A percentile compares a stretch with the other conserved stretches of the same genome.
These are phyloP conservation scores for Suillus decipiens DNA, from an alignment of 768 basidiomycete genomes.

Conservation along the genomic window DNA sequence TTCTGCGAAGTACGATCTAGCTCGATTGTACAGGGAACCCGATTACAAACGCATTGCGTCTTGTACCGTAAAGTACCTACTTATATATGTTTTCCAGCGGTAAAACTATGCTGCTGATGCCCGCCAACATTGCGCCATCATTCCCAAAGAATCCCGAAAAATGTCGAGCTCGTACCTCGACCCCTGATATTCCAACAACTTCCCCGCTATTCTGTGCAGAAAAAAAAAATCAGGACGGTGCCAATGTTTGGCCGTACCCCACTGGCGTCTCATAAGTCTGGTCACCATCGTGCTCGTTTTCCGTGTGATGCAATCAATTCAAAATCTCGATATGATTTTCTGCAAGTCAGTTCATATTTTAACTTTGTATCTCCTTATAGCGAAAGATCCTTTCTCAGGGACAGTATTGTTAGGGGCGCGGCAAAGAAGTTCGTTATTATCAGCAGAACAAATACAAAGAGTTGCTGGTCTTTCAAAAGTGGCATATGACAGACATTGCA, in stretches of 20 bases:
- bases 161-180: no score
- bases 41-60: no score
- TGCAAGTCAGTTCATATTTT: constrained; percentile 47
- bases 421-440: constrained; percentile 21
- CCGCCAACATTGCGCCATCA: no score
- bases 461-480: constrained; percentile 23
- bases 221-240: constrained; percentile 50
- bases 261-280: constrained; percentile 46
- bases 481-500: constrained; percentile 19
- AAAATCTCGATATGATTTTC: constrained; percentile 73
- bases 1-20: no score
- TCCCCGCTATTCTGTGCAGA: constrained; percentile 34
- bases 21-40: no score
- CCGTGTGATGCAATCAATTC: constrained; percentile 18
- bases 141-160: no score
- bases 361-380: neutral
- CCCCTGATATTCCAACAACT: no score
- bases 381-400: constrained; percentile 13
- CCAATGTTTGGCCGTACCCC: constrained; percentile 52
- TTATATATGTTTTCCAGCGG: no score
- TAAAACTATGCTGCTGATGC: no score
- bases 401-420: constrained; percentile 27
- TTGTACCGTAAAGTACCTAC: no score
- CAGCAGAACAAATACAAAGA: constrained; percentile 22
- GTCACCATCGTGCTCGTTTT: constrained; percentile 43